Evolutionary conservation across 345 rosid genomes (phyloP).

Genomic region (Arabidopsis suecica): DNA sequence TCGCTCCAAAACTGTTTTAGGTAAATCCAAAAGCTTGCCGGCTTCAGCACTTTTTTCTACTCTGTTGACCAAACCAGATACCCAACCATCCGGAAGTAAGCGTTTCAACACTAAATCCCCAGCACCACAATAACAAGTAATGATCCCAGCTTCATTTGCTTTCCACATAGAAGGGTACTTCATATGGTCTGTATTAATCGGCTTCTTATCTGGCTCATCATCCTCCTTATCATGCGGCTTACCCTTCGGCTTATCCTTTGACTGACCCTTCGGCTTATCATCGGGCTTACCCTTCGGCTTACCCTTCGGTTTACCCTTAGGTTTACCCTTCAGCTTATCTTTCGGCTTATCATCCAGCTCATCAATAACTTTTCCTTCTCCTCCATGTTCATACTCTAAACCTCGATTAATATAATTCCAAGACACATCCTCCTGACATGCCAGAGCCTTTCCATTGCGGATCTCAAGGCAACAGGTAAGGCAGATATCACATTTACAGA

Average conservation of each 20-base stretch:
- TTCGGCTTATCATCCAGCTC: background rate
- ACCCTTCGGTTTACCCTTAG: too few species aligned
- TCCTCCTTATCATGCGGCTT: too few species aligned
- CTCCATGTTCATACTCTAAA: constrained; percentile 53
- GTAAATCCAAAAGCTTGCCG: constrained; percentile 10
- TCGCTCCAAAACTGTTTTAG: constrained; percentile 14
- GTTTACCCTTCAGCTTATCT: too few species aligned
- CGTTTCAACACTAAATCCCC: constrained; percentile 51
- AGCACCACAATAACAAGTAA: constrained; percentile 63
- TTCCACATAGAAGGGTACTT: constrained; percentile 52
- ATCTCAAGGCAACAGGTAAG: constrained; percentile 62
- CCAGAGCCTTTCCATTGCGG: constrained; percentile 52
- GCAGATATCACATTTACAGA: constrained; percentile 60
- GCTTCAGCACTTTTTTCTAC: constrained; percentile 46
- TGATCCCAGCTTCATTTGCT: constrained; percentile 55
- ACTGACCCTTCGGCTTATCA: too few species aligned
- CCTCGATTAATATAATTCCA: constrained; percentile 39
- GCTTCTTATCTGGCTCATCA: background rate
- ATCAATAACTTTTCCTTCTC: background rate
- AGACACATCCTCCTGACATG: constrained; percentile 44
- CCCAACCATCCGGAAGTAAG: constrained; percentile 46
- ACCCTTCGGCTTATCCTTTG: too few species aligned
- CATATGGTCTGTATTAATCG: constrained; percentile 18
- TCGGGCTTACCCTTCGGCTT: too few species aligned
- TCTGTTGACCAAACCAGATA: constrained; percentile 50